Base-by-base conservation (phyloP, 106 monocot genomes). In the Hemerocallis citrina region DNA sequence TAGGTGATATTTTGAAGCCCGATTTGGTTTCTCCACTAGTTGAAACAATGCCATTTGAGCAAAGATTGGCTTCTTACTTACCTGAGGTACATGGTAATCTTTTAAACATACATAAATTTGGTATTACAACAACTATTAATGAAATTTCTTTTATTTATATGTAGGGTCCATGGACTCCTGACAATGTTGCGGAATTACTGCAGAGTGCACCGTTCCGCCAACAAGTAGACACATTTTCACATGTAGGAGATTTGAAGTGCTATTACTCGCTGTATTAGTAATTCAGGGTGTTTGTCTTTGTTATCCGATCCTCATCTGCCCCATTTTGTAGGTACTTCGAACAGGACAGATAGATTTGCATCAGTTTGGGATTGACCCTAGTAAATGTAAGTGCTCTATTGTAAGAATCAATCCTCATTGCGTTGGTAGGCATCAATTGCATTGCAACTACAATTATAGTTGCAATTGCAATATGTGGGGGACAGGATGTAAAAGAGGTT, bases 201-300 rank as follows among this genome's bases (percentile, higher is more conserved):
- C 95, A 96, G 67, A 87, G 86, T 48, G 86, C 90, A 66, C 95
- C 90, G 55, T 96, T 96, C 62, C 90, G 83, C 16, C 95, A 96
- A 68, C 95, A 96, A 90, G 73, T 96, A 45, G 95, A 96, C 55
- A 59, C 81, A 57, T 96, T 96, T 70, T 76, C 74, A 67, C 86
- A 95, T 76, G 94, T 95, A 69, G 75, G 79, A 47, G 28, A 42
- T 39, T 57, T 27, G 13, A 23, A 38, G 33, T 68, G 7, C 47
- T 13, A 20, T 34, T 52, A 28, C 50, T 40, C n/a, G n/a, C n/a
- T n/a, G n/a, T n/a, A 21, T n/a, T 49, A 69, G 28, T 30, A 16
- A 10, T 38, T 6, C 52, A 24, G 31, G 7, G 21, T 5, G 5
- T 23, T 39, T 50, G 28, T 50, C 50, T 17, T 17, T 11, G n/a